phyloP scores from a whole-genome alignment of 495 filamentous ascomycete species.

The Aspergillus funiculosus region DNA sequence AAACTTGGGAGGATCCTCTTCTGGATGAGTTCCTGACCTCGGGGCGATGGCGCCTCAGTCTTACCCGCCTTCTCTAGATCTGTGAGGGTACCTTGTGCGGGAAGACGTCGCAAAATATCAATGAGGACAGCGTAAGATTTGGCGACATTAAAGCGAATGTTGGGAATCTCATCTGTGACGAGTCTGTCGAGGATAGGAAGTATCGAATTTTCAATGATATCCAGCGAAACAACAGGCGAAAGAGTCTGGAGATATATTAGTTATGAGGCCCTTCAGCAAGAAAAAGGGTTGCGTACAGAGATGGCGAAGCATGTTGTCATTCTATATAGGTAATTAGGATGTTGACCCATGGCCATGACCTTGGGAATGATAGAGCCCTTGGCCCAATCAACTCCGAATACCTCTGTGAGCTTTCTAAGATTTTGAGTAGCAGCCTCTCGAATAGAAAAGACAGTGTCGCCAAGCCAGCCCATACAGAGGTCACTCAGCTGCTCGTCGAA shows the following conservation, averaged over 20 bases:
- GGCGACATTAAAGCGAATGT: slow-evolving; percentile 98
- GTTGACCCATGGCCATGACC: slow-evolving; percentile 95
- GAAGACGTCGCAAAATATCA: slow-evolving; percentile 80
- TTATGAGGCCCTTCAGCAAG: slow-evolving; percentile 1
- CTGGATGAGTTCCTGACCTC: slow-evolving; percentile 76
- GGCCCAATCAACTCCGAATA: slow-evolving; percentile 98
- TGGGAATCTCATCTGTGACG: slow-evolving; percentile 88
- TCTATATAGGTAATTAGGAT: slow-evolving; percentile 97
- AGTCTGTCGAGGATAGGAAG: slow-evolving; percentile 94
- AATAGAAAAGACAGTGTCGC: slow-evolving; percentile 97
- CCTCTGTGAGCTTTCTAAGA: slow-evolving; percentile 94
- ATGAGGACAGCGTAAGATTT: slow-evolving; percentile 93
- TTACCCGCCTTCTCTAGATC: slow-evolving; percentile 72
- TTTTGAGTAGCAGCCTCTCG: slow-evolving; percentile 95
- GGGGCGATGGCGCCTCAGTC: slow-evolving; percentile 56
- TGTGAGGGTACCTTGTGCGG: slow-evolving; percentile 78
- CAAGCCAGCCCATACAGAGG: slow-evolving; percentile 99
- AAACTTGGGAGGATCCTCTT: slow-evolving; percentile 82
- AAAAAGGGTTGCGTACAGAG: slow-evolving; percentile 59
- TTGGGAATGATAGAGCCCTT: slow-evolving; percentile 95
- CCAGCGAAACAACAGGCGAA: slow-evolving; percentile 82
- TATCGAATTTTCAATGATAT: slow-evolving; percentile 86
- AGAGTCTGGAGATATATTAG: slow-evolving; percentile 66
- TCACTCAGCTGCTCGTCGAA: slow-evolving; percentile 95
- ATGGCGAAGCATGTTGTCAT: slow-evolving; percentile 99